These are phyloP conservation scores for Malus asiatica DNA, from an alignment of 306 rosid species.

Conservation along the genomic window DNA sequence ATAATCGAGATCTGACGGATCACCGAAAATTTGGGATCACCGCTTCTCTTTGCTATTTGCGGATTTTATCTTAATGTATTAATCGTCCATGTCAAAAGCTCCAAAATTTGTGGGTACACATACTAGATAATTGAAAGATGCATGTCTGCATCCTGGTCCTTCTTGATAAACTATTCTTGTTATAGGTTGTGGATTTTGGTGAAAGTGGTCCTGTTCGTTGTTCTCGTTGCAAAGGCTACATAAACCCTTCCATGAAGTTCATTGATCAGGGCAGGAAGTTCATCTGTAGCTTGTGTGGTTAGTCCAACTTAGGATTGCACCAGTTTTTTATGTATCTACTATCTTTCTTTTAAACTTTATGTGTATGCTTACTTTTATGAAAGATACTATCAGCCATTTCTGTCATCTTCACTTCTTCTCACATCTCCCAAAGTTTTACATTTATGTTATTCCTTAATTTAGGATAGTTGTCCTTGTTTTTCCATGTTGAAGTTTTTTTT, in stretches of 20 bases:
- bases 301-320: background rate
- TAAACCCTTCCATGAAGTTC: slow-evolving; percentile 95
- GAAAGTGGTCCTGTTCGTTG: slow-evolving; percentile 97
- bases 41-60: background rate
- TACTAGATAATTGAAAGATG: background rate
- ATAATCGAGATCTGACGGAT: background rate
- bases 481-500: background rate
- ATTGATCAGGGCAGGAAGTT: slow-evolving; percentile 93
- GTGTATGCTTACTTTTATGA: background rate
- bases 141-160: background rate
- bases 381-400: background rate
- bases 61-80: background rate
- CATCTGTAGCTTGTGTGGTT: slow-evolving; percentile 94
- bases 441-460: background rate
- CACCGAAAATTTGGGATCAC: background rate
- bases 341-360: background rate
- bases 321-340: background rate
- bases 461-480: background rate
- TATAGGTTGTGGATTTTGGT: slow-evolving; percentile 93
- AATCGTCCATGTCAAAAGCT: background rate
- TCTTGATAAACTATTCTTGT: background rate
- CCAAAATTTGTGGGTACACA: background rate
- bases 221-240: slow-evolving; percentile 93
- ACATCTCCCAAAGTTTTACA: background rate
- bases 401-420: background rate